A percentile compares a stretch with the other conserved stretches of the same genome.
Conservation (phyloP, 495 filamentous ascomycete genomes). For the Haplographium delicatum region DNA sequence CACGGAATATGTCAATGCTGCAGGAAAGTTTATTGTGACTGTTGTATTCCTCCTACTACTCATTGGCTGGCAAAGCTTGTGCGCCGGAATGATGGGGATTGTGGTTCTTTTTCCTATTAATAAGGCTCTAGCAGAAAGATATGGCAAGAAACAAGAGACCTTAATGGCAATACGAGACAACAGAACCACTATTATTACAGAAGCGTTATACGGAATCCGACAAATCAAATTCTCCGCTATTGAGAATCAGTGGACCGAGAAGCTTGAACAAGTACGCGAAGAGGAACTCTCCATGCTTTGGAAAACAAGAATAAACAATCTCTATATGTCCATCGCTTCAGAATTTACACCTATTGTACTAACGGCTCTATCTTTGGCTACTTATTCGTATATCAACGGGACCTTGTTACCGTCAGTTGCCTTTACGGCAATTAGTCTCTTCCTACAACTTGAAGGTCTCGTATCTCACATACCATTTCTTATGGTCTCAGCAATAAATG, state of each 20-base stretch:
- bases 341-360: constrained; percentile 29
- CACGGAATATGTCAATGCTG: constrained; percentile 1
- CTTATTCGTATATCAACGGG: constrained; percentile 13
- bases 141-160: neutral
- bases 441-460: constrained; percentile 14
- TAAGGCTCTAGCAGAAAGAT: neutral
- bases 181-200: constrained; percentile 16
- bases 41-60: constrained; percentile 7
- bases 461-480: constrained; percentile 20
- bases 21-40: constrained; percentile 34
- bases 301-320: constrained; percentile 5
- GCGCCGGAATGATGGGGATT: constrained; percentile 60
- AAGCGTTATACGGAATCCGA: constrained; percentile 26
- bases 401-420: constrained; percentile 23
- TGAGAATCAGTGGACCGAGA: constrained; percentile 23
- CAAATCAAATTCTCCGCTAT: constrained; percentile 31
- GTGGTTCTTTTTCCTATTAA: neutral
- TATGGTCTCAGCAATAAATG: constrained; percentile 1
- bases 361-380: constrained; percentile 10
- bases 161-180: constrained; percentile 24
- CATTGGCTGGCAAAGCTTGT: constrained; percentile 10
- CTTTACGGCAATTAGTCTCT: constrained; percentile 25
- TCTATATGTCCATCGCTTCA: constrained; percentile 5
- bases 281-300: constrained; percentile 17
- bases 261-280: constrained; percentile 13